Base-by-base conservation (phyloP, 148 eudicot species). In the Arbutus unedo region DNA sequence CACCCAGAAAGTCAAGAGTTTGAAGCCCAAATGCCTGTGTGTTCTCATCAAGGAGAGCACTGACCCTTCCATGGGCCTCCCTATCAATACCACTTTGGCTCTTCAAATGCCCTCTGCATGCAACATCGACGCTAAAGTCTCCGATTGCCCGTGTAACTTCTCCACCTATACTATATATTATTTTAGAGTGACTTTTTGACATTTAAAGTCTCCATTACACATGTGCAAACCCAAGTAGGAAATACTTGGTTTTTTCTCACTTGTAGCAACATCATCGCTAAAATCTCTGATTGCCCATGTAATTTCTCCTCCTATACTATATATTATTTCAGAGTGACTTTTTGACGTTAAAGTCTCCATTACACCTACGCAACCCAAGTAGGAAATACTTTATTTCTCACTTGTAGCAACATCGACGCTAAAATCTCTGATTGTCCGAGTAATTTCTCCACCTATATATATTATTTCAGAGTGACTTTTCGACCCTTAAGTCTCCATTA, bases 21-120 rank as follows among this genome's bases (percentile, higher is more conserved):
- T 81, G 4, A 85, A 88, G 78, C 90, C 90, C 6, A 88, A 85
- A 74, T 88, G 90, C 51, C 25, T 85, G 68, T 88, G 90, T 84
- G 90, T 88, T 43, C 85, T 88, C 15, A 88, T 88, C 80, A 88
- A 84, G 76, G 88, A 88, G 73, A 88, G 90, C 83, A 79, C 86
- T 53, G 88, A 88, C 57, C 86, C 90, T 3, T 86, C 86, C 44
- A 74, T 88, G 83, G 90, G 90, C 15, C 85, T 88, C 47, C 88
- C 88, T 74, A 73, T 88, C 54, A 88, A 86, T 31, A 88, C 88
- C 64, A 88, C 90, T 68, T 79, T 88, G 80, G 90, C 90, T 5
- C 81, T 88, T n/a, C 85, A 86, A 72, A 88, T 88, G 90, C 90
- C 90, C 1, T 57, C 85, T 4, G 85, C 81, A 11, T 88, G 90